Conservation (phyloP, 768 basidiomycete genomes). For the Kwoniella sp. region DNA sequence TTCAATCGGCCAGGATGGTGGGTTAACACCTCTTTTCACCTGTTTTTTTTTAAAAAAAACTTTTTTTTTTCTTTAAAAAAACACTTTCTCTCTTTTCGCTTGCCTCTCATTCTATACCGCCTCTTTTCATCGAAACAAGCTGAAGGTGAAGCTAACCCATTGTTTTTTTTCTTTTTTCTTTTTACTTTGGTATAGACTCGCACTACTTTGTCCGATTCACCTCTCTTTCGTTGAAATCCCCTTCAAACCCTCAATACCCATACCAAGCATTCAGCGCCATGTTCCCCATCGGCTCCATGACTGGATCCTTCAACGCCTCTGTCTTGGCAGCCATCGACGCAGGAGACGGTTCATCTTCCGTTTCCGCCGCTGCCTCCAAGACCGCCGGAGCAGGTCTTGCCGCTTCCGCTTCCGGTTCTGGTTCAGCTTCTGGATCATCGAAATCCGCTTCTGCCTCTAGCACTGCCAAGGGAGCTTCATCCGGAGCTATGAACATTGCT, state of each 20-base stretch:
- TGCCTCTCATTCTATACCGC: too few relatives aligned
- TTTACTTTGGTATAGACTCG: too few relatives aligned
- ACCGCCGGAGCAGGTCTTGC: conserved; percentile 12
- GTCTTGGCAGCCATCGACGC: conserved; percentile 66
- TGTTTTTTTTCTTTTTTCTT: too few relatives aligned
- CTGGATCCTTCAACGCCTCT: conserved; percentile 65
- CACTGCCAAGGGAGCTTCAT: background rate
- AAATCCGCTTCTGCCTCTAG: background rate
- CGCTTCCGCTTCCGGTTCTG: conserved; percentile 15
- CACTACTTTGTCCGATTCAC: conserved; percentile 73
- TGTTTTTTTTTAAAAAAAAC: too few relatives aligned
- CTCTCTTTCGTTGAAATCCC: conserved; percentile 63
- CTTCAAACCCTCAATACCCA: conserved; percentile 62
- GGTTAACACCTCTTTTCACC: conserved; percentile 9
- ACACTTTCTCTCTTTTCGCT: too few relatives aligned
- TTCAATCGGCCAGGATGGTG: conserved; percentile 46
- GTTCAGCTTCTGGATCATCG: conserved; percentile 5
- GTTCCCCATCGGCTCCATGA: conserved; percentile 63
- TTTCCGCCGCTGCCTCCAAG: background rate
- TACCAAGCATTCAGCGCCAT: conserved; percentile 74
- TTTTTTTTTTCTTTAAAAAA: too few relatives aligned
- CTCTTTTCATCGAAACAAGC: too few relatives aligned
- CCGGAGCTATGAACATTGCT: conserved; percentile 11
- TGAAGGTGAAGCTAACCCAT: too few relatives aligned
- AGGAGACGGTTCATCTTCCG: conserved; percentile 57